phyloP scores from a whole-genome alignment of 805 yeast genomes.

The Myxozyma mucilagina region DNA sequence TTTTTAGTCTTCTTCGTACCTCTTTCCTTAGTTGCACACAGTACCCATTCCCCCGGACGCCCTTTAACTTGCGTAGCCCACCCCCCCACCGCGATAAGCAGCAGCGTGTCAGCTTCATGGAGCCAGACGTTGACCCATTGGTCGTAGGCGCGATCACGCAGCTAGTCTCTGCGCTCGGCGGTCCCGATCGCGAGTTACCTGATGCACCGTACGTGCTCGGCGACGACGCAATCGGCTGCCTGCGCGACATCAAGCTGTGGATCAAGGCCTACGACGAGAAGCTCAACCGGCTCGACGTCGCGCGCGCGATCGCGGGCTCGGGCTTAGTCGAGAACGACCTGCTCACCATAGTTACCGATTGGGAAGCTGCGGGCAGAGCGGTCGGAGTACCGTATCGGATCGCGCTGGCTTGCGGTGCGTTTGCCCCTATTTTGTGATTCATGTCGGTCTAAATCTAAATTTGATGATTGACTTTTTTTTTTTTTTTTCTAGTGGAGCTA shows the following conservation, averaged over 20 bases:
- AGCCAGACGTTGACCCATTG: background rate
- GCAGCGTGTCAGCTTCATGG: background rate
- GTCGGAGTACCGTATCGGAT: conserved; percentile 50
- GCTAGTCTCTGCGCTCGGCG: conserved; percentile 87
- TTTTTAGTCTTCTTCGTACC: no score
- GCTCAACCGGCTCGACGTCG: conserved; percentile 71
- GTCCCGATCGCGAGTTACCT: conserved; percentile 65
- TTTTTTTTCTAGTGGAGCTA: conserved; percentile 54
- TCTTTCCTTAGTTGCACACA: no score
- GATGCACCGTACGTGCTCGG: conserved; percentile 71
- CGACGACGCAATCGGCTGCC: conserved; percentile 80
- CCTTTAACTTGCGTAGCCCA: background rate
- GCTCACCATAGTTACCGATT: conserved; percentile 68
- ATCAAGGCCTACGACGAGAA: conserved; percentile 77
- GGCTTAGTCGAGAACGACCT: conserved; percentile 73
- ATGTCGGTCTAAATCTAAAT: no score
- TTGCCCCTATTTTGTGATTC: no score
- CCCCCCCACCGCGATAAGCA: background rate
- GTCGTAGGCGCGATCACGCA: background rate
- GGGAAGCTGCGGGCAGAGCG: conserved; percentile 52
- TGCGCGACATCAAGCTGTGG: conserved; percentile 88
- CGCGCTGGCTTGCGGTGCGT: conserved; percentile 57
- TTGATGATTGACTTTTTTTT: no score
- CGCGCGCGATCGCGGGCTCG: conserved; percentile 81
- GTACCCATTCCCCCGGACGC: background rate